Evolutionary conservation across 1,284 basidiomycete genomes (phyloP), one percentile per base, ranked within the genome.

Genomic region (Cryptococcus deneoformans): DNA sequence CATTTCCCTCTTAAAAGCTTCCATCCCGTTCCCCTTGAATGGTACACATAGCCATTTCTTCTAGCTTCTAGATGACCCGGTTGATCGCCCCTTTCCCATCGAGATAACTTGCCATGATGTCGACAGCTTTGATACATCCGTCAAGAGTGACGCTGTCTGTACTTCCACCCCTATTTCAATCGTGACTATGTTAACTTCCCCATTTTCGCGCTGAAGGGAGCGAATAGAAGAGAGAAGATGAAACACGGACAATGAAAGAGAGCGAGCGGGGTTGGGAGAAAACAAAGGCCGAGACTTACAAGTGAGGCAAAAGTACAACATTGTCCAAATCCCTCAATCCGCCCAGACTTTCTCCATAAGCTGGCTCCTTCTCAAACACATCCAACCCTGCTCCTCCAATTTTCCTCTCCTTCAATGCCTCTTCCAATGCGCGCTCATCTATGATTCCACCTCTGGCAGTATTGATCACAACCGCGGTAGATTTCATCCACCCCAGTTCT

Each of bases 361-460:
- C 69, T 5, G 76, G 76, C 53, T 78, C 76, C 36, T 58, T 70
- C 52, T 78, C 79, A 49, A 79, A 77, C 3, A 83, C 82, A 59
- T 83, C 82, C 6, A 83, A 60, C 0, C 79, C 82, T 0, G 82
- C 82, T 5, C 82, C 81, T 1, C 73, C 79, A n/a, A 84, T 67
- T 35, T 56, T 49, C 2, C 76, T 76, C 4, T 54, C 52, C 14
- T 66, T 61, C 6, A 83, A 60, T 0, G 80, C 80, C 6, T 64
- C 55, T 10, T 73, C 79, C 24, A 83, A 68, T 1, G 81, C 82
- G 0, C 58, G 62, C 59, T 81, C 79, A 52, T 81, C 75, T n/a
- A 81, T 67, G 10, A 81, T 73, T 5, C 75, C 78, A 0, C 81
- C 82, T 34, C 81, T 66, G 0, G 79, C 75, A 1, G 79, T 80